phyloP scores from a whole-genome alignment of 768 basidiomycete genomes.

The Saitozyma sp. region DNA sequence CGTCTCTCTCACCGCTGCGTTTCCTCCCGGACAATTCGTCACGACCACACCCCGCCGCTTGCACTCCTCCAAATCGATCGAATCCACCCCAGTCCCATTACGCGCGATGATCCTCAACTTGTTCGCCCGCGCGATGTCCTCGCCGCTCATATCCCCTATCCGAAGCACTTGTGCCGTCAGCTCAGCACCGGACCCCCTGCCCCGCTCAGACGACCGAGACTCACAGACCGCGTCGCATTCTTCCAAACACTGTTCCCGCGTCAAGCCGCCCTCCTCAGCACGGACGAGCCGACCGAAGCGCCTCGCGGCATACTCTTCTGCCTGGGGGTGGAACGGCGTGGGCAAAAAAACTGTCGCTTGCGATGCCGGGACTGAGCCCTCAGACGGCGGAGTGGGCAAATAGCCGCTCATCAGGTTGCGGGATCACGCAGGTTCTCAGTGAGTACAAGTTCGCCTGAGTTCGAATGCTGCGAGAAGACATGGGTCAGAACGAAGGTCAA shows the following conservation, averaged over 20 bases:
- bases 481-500: no score
- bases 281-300: conserved; percentile 30
- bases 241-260: conserved; percentile 26
- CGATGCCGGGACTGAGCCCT: conserved; percentile 6
- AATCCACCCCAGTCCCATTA: conserved; percentile 41
- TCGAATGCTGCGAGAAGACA: no score
- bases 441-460: no score
- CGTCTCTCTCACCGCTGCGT: conserved; percentile 32
- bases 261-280: conserved; percentile 17
- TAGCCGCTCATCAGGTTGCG: background rate
- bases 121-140: conserved; percentile 19
- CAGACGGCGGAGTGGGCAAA: conserved; percentile 13
- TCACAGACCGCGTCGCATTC: conserved; percentile 40
- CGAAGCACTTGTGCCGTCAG: conserved; percentile 33
- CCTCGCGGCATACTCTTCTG: conserved; percentile 35
- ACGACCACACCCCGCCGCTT: conserved; percentile 32
- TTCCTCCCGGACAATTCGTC: conserved; percentile 44
- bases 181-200: background rate
- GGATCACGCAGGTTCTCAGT: no score
- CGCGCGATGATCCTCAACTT: conserved; percentile 31
- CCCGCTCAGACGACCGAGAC: conserved; percentile 1
- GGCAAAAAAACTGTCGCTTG: conserved; percentile 41
- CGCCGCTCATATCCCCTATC: conserved; percentile 19
- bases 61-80: conserved; percentile 36
- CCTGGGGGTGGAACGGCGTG: conserved; percentile 37